Conservation (phyloP, 2,329 filamentous ascomycete species). For the Penicillium hesseltinei region DNA sequence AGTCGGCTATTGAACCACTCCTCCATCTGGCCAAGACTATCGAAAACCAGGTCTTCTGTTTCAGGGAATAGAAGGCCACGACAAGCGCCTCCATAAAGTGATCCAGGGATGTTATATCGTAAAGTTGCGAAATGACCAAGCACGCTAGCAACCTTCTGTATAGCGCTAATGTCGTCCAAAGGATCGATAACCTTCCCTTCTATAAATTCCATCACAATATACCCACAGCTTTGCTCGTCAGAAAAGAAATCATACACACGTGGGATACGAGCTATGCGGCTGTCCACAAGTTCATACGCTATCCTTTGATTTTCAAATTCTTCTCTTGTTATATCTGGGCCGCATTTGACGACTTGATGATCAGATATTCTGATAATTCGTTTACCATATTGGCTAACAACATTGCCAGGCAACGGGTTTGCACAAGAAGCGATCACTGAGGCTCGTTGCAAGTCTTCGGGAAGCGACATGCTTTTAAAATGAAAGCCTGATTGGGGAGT, state of each 20-base stretch:
- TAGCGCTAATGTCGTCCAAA: constrained; percentile 7
- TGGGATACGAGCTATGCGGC: constrained; percentile 15
- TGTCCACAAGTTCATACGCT: constrained; percentile 16
- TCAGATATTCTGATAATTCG: constrained; percentile 17
- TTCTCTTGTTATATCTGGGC: constrained; percentile 13
- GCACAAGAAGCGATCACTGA: constrained; percentile 9
- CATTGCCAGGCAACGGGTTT: constrained; percentile 5
- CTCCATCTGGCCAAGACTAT: constrained; percentile 16
- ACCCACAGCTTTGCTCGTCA: constrained; percentile 15
- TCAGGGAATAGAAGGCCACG: constrained; percentile 20
- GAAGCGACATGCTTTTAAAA: neutral
- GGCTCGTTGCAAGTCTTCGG: neutral
- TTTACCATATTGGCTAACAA: constrained; percentile 12
- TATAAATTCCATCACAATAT: constrained; percentile 24
- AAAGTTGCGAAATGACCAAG: constrained; percentile 17
- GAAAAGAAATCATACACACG: constrained; percentile 17
- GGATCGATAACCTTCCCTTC: constrained; percentile 20
- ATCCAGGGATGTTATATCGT: constrained; percentile 3
- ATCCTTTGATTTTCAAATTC: constrained; percentile 14
- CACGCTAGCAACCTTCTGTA: constrained; percentile 15
- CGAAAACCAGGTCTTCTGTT: constrained; percentile 17
- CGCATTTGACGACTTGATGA: constrained; percentile 15
- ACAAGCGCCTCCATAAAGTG: constrained; percentile 13
- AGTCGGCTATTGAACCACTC: constrained; percentile 24
- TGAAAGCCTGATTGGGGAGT: neutral